These are phyloP conservation scores for Raphanus raphanistrum DNA, from an alignment of 345 rosid species.

Conservation along the genomic window DNA sequence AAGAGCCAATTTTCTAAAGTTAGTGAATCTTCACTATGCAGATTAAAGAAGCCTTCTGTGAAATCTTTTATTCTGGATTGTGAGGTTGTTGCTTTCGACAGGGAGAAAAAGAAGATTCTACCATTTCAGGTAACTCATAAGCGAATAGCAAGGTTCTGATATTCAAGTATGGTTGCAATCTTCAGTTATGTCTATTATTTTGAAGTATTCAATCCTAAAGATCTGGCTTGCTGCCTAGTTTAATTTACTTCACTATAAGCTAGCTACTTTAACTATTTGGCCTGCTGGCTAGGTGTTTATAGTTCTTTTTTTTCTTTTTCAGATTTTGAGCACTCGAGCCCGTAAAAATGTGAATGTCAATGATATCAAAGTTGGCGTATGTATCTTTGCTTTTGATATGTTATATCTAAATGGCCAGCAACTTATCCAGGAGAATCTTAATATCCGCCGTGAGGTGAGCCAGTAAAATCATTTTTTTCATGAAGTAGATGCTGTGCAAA, in stretches of 20 bases:
- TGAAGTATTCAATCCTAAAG: conserved; percentile 1
- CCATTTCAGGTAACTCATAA: conserved; percentile 81
- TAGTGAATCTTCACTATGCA: conserved; percentile 39
- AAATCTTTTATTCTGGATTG: conserved; percentile 87
- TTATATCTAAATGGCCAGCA: conserved; percentile 75
- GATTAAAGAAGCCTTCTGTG: conserved; percentile 71
- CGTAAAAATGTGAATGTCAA: conserved; percentile 77
- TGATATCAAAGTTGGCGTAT: conserved; percentile 91
- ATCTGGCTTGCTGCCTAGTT: neutral
- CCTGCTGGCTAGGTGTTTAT: conserved; percentile 9
- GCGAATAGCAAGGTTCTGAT: conserved; percentile 12
- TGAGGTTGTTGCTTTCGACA: conserved; percentile 88
- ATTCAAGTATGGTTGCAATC: conserved; percentile 20
- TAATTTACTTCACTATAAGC: neutral
- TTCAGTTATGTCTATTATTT: neutral
- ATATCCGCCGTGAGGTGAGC: conserved; percentile 77
- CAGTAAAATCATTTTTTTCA: conserved; percentile 12
- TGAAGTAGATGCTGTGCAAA: neutral
- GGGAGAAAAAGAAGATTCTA: conserved; percentile 70
- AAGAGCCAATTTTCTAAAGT: conserved; percentile 20
- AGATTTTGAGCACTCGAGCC: conserved; percentile 81
- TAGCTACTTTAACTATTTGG: conserved; percentile 8
- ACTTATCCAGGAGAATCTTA: conserved; percentile 75
- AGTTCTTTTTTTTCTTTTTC: conserved; percentile 14
- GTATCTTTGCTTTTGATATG: conserved; percentile 91